phyloP scores from a whole-genome alignment of 208 protist genomes.

The Naegleria lovaniensis region DNA sequence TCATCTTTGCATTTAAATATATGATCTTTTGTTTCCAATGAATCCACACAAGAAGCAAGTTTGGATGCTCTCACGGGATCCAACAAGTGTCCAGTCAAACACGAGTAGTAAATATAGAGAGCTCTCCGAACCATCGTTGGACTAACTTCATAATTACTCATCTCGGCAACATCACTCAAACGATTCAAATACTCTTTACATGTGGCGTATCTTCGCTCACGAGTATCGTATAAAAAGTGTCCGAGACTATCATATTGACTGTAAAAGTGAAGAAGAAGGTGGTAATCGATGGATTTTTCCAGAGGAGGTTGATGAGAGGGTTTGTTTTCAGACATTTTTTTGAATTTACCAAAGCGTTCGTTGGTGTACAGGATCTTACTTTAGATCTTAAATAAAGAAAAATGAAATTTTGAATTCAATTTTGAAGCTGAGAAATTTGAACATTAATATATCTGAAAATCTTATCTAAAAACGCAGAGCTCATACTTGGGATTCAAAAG shows the following conservation, averaged over 20 bases:
- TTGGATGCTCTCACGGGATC: not conserved
- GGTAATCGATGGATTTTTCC: not conserved
- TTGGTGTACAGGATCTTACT: no score
- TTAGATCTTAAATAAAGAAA: no score
- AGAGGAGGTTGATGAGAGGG: not conserved
- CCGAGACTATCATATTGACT: not conserved
- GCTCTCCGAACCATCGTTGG: not conserved
- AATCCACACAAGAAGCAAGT: not conserved
- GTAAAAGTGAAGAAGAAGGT: not conserved
- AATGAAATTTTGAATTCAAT: no score
- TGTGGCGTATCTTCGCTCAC: not conserved
- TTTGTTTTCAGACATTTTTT: not conserved
- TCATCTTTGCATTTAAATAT: constrained; percentile 16
- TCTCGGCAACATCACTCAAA: not conserved
- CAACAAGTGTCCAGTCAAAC: not conserved
- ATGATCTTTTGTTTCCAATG: not conserved
- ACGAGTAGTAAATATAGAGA: constrained; percentile 3
- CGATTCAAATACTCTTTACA: not conserved
- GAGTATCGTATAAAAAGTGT: not conserved
- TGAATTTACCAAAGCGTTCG: no score
- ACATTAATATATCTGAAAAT: no score
- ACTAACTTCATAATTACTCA: not conserved
- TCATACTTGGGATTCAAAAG: no score
- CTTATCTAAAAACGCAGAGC: no score
- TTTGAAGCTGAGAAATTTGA: no score